These are phyloP conservation scores for Prunus davidiana DNA, from an alignment of 306 rosid species.

Conservation along the genomic window DNA sequence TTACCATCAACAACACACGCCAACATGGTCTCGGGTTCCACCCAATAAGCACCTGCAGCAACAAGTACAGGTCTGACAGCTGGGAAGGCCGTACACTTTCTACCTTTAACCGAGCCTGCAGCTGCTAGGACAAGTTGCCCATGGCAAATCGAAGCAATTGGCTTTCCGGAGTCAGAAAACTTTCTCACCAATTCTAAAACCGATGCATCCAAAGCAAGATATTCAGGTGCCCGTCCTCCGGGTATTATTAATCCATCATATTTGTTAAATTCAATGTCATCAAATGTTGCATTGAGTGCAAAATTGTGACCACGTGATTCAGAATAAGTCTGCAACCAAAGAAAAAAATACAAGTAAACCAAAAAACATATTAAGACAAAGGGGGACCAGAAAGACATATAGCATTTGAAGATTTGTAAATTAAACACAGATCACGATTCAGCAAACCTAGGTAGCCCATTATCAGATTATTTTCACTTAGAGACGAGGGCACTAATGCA, in stretches of 20 bases:
- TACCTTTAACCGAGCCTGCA: slow-evolving; percentile 54
- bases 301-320: slow-evolving; percentile 88
- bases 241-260: slow-evolving; percentile 86
- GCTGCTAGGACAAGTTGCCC: slow-evolving; percentile 85
- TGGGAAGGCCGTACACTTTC: slow-evolving; percentile 66
- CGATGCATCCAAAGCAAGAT: slow-evolving; percentile 55
- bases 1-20: slow-evolving; percentile 71
- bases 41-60: slow-evolving; percentile 85
- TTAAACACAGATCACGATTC: background rate
- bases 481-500: background rate
- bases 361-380: background rate
- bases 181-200: slow-evolving; percentile 52
- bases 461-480: background rate
- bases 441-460: background rate
- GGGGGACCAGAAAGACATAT: too few relatives aligned
- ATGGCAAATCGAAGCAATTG: slow-evolving; percentile 75
- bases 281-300: slow-evolving; percentile 71
- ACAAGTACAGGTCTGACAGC: slow-evolving; percentile 50
- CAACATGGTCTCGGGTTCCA: slow-evolving; percentile 59
- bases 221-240: slow-evolving; percentile 91
- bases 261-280: slow-evolving; percentile 49
- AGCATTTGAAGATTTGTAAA: background rate
- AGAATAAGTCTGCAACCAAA: slow-evolving; percentile 48
- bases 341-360: background rate
- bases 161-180: slow-evolving; percentile 49